These are phyloP conservation scores for Yarrowia sp. DNA, from an alignment of 805 yeast genomes.

Conservation along the genomic window DNA sequence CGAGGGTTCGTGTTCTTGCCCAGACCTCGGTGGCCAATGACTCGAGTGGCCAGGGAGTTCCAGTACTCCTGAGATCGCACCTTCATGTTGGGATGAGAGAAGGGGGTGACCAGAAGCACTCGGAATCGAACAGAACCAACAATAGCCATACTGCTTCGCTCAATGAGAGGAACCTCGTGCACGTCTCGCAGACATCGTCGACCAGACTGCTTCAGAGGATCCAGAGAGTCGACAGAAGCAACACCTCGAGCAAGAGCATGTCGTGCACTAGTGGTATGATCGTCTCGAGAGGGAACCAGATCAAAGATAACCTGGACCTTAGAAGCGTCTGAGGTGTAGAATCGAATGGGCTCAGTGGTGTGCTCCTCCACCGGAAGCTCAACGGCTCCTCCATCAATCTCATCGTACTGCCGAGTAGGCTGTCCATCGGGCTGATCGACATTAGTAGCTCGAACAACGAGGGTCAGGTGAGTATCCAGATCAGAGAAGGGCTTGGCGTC, in stretches of 20 bases:
- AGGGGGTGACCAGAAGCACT: constrained; percentile 72
- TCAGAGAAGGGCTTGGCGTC: constrained; percentile 76
- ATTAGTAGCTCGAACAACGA: constrained; percentile 61
- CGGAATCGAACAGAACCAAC: constrained; percentile 83
- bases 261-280: constrained; percentile 54
- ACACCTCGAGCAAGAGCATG: constrained; percentile 73
- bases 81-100: constrained; percentile 70
- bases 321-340: constrained; percentile 58
- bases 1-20: constrained; percentile 83
- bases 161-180: constrained; percentile 74
- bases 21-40: constrained; percentile 94
- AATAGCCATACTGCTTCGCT: constrained; percentile 70
- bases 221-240: constrained; percentile 72
- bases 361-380: constrained; percentile 81
- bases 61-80: constrained; percentile 83
- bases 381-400: constrained; percentile 54
- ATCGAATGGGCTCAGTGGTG: constrained; percentile 69
- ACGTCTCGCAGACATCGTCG: constrained; percentile 23
- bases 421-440: constrained; percentile 54
- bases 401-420: constrained; percentile 15
- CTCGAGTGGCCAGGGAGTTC: constrained; percentile 88
- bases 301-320: constrained; percentile 73
- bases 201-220: constrained; percentile 51
- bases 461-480: constrained; percentile 84
- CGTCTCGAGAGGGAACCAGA: constrained; percentile 71